Percentiles rank a stretch among this genome's conserved stretches.
These are phyloP conservation scores for Lentinula guzmanii DNA, from an alignment of 768 basidiomycete species.

Conservation along the genomic window DNA sequence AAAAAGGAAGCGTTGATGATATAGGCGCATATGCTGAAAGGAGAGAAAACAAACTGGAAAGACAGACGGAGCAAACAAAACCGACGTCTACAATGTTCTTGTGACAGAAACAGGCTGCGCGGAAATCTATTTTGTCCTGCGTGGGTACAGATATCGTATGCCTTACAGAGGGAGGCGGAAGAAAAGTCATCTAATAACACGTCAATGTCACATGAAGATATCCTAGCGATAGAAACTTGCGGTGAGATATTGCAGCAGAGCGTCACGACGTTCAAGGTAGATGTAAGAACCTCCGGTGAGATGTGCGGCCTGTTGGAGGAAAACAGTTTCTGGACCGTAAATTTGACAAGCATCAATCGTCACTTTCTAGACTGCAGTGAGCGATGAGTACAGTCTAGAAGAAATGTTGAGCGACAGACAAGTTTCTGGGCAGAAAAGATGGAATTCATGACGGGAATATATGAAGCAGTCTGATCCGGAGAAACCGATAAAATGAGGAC, in stretches of 20 bases:
- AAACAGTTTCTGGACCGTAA: slow-evolving; percentile 84
- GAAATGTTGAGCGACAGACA: slow-evolving; percentile 36
- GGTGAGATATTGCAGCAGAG: slow-evolving; percentile 88
- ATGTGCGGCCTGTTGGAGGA: slow-evolving; percentile 95
- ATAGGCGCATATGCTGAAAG: slow-evolving; percentile 1
- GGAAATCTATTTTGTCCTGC: slow-evolving; percentile 93
- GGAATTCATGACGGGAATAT: slow-evolving; percentile 98
- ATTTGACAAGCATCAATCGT: slow-evolving; percentile 96
- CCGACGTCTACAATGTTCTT: slow-evolving; percentile 95
- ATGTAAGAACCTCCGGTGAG: slow-evolving; percentile 94
- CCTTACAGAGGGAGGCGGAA: slow-evolving; percentile 66
- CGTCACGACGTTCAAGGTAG: slow-evolving; percentile 71
- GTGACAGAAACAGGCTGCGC: slow-evolving; percentile 98
- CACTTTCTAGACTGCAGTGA: slow-evolving; percentile 60
- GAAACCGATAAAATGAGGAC: slow-evolving; percentile 83
- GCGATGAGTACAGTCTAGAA: neutral
- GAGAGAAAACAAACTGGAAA: slow-evolving; percentile 68
- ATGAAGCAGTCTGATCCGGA: slow-evolving; percentile 82
- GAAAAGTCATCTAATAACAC: slow-evolving; percentile 71
- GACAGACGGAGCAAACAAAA: slow-evolving; percentile 97
- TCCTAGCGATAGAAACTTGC: slow-evolving; percentile 29
- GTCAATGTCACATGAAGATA: neutral
- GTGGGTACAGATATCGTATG: slow-evolving; percentile 78
- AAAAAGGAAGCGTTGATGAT: neutral
- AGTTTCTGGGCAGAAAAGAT: slow-evolving; percentile 99